Conservation (phyloP, 768 basidiomycete genomes). For the Ramaria rubella region DNA sequence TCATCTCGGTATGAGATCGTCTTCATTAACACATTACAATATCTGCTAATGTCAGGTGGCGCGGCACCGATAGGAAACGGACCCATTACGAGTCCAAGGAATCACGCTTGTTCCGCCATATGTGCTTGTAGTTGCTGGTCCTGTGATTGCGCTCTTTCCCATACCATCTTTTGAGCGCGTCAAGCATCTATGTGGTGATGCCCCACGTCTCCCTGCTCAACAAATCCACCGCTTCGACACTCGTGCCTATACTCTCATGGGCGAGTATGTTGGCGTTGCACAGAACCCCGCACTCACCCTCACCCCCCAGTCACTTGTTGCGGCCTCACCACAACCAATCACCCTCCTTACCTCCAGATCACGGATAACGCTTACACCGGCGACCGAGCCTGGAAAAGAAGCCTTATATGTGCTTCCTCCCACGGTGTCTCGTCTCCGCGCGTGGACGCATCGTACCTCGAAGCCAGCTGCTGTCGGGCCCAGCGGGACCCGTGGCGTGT, state of each 20-base stretch:
- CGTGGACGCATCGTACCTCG: constrained; percentile 5
- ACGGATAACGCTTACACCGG: not conserved
- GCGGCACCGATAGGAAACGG: not conserved
- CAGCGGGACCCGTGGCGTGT: constrained; percentile 9
- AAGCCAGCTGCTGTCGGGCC: constrained; percentile 7
- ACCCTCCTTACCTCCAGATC: constrained; percentile 7
- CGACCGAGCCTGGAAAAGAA: not conserved
- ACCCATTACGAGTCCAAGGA: constrained; percentile 8
- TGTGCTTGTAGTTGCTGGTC: constrained; percentile 6
- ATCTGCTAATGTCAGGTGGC: not conserved
- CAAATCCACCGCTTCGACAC: constrained; percentile 9
- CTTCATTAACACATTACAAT: not conserved
- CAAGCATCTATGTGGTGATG: constrained; percentile 7
- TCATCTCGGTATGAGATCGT: constrained; percentile 8
- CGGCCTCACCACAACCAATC: not conserved
- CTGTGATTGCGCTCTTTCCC: constrained; percentile 6
- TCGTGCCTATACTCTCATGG: constrained; percentile 4
- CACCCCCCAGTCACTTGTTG: not conserved
- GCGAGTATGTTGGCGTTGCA: constrained; percentile 4
- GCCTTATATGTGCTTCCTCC: constrained; percentile 2
- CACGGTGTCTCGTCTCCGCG: constrained; percentile 5
- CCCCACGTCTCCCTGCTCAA: not conserved
- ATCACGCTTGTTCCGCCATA: constrained; percentile 10
- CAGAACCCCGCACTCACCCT: not conserved
- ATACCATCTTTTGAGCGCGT: constrained; percentile 7